Base-by-base conservation (phyloP, 805 yeast genomes). In the Teunomyces tritomae region DNA sequence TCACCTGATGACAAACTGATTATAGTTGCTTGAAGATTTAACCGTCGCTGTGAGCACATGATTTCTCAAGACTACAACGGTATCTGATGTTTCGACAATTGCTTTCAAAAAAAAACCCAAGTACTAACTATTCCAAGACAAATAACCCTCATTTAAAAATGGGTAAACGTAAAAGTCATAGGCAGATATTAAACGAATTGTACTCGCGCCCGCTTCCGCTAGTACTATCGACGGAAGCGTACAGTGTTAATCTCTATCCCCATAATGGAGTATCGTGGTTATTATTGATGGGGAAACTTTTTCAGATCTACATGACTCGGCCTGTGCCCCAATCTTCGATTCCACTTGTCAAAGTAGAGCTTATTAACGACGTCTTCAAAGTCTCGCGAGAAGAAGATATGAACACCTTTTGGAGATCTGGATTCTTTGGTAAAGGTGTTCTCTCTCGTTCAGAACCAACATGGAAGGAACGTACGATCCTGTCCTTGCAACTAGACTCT, bases 61-160 rank as follows among this genome's bases (percentile, higher is more conserved):
- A 80, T 81, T 82, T 78, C 83, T 79, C 83, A 80, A 84, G 96
- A 88, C 96, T 88, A 88, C 95, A 88, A 88, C 96, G 96, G 96
- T 88, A 88, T 88, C 96, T 88, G 96, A 86, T 39, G 43, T 28
- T 29, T 57, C 35, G 46, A 14, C 29, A 34, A 36, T 16, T 30
- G 28, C 27, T 24, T 43, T 17, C 14, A 32, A 41, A 20, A 20
- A 20, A 10, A n/a, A 33, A 33, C 10, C 11, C 37, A 3, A 39
- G 24, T 48, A 59, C 59, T 53, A 57, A 55, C 59, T 16, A 11
- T 14, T 32, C 5, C 17, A 33, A 52, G 47, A 40, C 30, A 17
- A 13, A 32, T 20, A 32, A 13, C 16, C 34, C 34, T 30, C 11
- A 26, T 17, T 33, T 45, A 34, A 47, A 39, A 44, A 67, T 66